Base-by-base conservation (phyloP, 1,284 basidiomycete genomes). In the Apiotrichum sp. region DNA sequence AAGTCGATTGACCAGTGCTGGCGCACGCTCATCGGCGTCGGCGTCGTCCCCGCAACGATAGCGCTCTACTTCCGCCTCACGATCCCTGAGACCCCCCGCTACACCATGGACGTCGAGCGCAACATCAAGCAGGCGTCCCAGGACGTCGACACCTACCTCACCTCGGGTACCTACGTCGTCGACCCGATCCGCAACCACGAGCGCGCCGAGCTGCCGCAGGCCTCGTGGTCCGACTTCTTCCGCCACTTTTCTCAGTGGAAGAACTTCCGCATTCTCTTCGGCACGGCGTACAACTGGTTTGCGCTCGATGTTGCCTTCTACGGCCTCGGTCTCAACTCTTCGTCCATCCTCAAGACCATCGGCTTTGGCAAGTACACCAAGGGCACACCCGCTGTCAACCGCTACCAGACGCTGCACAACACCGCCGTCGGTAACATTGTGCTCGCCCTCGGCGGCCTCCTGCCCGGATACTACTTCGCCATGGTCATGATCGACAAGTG, bases 21-120 rank as follows among this genome's bases (percentile, higher is more conserved):
- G 80, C 74, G 80, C 48, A 65, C 79, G 55, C 59, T 80, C 57
- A 78, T 80, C 62, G 80, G 80, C 62, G 56, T 79, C 47, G 78
- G 78, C 35, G 72, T 69, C 62, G 73, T 79, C 33, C 78, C 78
- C 47, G 78, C 70, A 22, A 62, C 62, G 57, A 65, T 75, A 42
- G 77, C 78, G n/a, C 72, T 79, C 50, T 81, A 80, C 75, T 80
- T 79, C 77, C 78, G 75, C 55, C 57, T 74, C 36, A 77, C 77
- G 39, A 78, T 78, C 61, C 75, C 78, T 58, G 80, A 80, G 68
- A 80, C 80, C 13, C 68, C 88, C 39, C 87, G 89, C 64, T 93
- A 88, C 81, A 92, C 88, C 57, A 88, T 92, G 84, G 89, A 91
- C 77, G 83, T 92, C 64, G 87, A 91, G 77, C 84, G 87, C 58